Conservation (phyloP, 352 stramenopile species). For the Blastocystis sp. region DNA sequence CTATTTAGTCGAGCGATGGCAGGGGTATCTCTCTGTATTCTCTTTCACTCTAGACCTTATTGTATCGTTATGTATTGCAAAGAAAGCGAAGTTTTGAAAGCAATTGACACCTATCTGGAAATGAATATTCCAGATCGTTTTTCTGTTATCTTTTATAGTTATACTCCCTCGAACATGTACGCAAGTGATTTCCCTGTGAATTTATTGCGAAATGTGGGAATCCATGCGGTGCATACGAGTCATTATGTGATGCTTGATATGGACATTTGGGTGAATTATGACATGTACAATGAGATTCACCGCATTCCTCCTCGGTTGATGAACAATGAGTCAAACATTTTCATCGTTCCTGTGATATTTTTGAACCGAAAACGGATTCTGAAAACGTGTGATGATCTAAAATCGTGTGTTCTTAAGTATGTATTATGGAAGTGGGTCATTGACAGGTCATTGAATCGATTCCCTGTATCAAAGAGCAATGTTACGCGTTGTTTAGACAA, state of each 20-base stretch:
- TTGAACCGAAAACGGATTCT: background rate
- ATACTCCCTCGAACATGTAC: background rate
- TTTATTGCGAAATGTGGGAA: conserved; percentile 41
- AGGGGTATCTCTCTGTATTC: background rate
- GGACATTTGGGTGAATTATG: conserved; percentile 54
- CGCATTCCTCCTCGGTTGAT: conserved; percentile 3
- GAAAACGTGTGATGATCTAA: background rate
- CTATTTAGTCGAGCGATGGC: background rate
- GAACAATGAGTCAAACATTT: background rate
- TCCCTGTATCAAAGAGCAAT: background rate
- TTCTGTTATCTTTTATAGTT: conserved; percentile 4
- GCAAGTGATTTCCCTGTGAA: conserved; percentile 59
- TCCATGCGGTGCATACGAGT: background rate
- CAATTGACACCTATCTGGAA: background rate
- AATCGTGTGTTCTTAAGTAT: background rate
- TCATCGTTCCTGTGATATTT: conserved; percentile 11
- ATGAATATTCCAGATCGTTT: background rate
- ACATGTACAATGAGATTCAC: background rate
- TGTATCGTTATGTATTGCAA: background rate
- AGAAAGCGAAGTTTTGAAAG: background rate
- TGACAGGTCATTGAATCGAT: background rate
- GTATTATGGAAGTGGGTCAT: too few relatives aligned
- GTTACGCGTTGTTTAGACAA: background rate
- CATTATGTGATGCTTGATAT: conserved; percentile 59
- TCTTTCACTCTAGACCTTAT: background rate